Conservation (phyloP, 495 filamentous ascomycete species). For the Penicillium steckii region DNA sequence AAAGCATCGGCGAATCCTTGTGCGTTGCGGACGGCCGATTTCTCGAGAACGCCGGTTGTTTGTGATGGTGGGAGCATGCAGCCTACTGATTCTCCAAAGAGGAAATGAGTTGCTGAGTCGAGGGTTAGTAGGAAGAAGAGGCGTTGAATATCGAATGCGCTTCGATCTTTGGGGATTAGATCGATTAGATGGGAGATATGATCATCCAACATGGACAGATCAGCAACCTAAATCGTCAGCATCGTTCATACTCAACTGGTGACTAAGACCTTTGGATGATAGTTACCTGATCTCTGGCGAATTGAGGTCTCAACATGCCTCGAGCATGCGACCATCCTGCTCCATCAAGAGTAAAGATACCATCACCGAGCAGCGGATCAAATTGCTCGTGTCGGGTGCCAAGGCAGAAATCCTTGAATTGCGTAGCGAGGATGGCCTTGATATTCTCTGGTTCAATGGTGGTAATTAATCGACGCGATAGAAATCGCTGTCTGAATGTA, state of each 20-base stretch:
- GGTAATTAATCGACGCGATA: constrained; percentile 33
- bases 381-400: constrained; percentile 46
- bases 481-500: constrained; percentile 33
- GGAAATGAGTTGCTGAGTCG: constrained; percentile 67
- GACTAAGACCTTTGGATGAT: not conserved
- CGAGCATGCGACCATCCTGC: constrained; percentile 61
- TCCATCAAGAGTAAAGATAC: constrained; percentile 74
- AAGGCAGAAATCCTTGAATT: constrained; percentile 68
- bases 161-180: constrained; percentile 42
- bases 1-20: constrained; percentile 49
- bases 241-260: not conserved
- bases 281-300: constrained; percentile 47
- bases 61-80: constrained; percentile 30
- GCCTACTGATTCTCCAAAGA: constrained; percentile 58
- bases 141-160: constrained; percentile 58
- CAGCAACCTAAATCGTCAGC: constrained; percentile 39
- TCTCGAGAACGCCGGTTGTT: constrained; percentile 26
- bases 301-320: constrained; percentile 53
- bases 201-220: constrained; percentile 51
- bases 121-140: constrained; percentile 62
- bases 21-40: constrained; percentile 33
- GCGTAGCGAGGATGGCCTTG: constrained; percentile 77
- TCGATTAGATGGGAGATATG: constrained; percentile 57
- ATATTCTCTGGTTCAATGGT: constrained; percentile 83
- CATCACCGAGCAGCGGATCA: constrained; percentile 51